These are phyloP conservation scores for Tilletia setariae DNA, from an alignment of 1,284 basidiomycete genomes.

Conservation along the genomic window DNA sequence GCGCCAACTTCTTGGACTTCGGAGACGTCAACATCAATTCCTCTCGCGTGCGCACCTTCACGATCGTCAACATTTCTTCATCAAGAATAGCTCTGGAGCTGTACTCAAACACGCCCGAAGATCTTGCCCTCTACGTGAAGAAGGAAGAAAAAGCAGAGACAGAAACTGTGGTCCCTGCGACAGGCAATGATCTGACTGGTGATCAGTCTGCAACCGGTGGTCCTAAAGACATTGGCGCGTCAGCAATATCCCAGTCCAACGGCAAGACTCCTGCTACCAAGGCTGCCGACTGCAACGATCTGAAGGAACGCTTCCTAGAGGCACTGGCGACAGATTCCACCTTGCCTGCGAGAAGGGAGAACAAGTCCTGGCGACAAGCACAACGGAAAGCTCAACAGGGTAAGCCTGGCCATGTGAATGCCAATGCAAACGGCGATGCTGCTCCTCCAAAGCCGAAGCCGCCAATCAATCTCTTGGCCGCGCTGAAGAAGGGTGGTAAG, in stretches of 20 bases:
- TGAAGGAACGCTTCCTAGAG: constrained; percentile 59
- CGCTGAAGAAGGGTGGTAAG: constrained; percentile 58
- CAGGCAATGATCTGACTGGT: constrained; percentile 29
- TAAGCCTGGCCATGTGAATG: neutral
- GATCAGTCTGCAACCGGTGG: neutral
- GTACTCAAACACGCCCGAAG: constrained; percentile 59
- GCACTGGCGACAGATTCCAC: constrained; percentile 55
- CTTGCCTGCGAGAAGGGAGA: constrained; percentile 43
- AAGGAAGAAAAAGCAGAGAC: constrained; percentile 15
- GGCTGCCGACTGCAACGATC: constrained; percentile 36
- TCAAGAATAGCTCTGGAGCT: constrained; percentile 56
- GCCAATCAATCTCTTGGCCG: constrained; percentile 50
- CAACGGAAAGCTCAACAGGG: constrained; percentile 30
- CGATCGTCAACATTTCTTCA: constrained; percentile 57
- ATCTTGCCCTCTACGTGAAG: constrained; percentile 58
- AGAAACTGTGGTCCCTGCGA: constrained; percentile 13
- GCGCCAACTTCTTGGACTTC: constrained; percentile 60
- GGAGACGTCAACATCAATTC: constrained; percentile 59
- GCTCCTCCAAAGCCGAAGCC: constrained; percentile 21
- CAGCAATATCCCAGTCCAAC: neutral
- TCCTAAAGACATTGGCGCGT: neutral
- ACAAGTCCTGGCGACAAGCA: constrained; percentile 41
- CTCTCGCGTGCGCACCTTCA: constrained; percentile 57
- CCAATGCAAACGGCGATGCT: neutral
- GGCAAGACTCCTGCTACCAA: neutral